Evolutionary conservation across 495 filamentous ascomycete genomes (phyloP), one percentile per base, ranked within the genome.

Genomic region (Jackrogersella minutella): DNA sequence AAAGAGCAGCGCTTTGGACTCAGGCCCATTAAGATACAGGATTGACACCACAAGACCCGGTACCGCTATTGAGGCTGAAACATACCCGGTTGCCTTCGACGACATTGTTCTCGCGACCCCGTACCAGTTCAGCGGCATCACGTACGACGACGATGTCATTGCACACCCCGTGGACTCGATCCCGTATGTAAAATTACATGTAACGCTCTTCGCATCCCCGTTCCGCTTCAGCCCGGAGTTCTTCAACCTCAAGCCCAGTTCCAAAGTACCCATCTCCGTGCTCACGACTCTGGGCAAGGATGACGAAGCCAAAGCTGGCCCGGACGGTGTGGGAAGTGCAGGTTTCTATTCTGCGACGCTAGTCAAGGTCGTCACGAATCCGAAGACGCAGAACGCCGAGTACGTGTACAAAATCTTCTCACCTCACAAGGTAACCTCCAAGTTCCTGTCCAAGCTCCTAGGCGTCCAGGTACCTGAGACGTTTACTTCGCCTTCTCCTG

Each of bases 381-480:
- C 88, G 0, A 71, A 76, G 26, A 80, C 83, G 0, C 59, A 79
- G 5, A 64, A 78, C 46, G 69, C 77, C 14, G 94, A 99, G 73
- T 93, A 91, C 68, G 84, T 97, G 26, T 99, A 98, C 81, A 99
- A 99, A 76, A 91, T 98, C 59, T 99, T 98, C 83, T 96, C 93
- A 0, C 91, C 93, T 0, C 77, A 86, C 34, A 81, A 80, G 4
- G 80, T 92, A 9, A 87, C 87, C 0, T 74, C 86, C 0, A 73
- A 82, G 2, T 93, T 93, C 70, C 70, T 97, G 31, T 79, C 83
- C 9, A 67, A 77, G 7, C 78, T 79, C 13, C 75, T 88, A 3
- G 85, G 81, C n/a, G 73, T 74, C 10, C 53, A 78, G 13, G 72
- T 82, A 2, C 80, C 80, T 0, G 68, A 76, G 11, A 69, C 69